Conservation (phyloP, 805 yeast genomes). For the Starmerella stigmatis region DNA sequence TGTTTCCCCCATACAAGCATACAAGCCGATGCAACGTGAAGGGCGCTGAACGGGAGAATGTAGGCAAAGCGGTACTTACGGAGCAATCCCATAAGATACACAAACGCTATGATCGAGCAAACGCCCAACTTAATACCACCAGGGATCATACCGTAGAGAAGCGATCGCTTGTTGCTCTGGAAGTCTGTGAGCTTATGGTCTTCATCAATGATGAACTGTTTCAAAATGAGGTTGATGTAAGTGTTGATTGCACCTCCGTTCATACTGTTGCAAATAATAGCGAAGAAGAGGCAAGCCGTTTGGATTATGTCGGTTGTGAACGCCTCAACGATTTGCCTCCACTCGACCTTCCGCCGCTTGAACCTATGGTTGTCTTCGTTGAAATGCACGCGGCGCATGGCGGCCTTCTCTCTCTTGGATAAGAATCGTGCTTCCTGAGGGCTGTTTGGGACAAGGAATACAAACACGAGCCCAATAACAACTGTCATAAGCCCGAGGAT, state of each 20-base stretch:
- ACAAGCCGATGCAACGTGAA: conserved; percentile 12
- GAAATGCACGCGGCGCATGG: conserved; percentile 42
- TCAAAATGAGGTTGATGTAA: conserved; percentile 39
- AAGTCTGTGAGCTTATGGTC: background rate
- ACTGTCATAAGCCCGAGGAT: conserved; percentile 51
- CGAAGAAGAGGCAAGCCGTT: background rate
- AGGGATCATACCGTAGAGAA: conserved; percentile 35
- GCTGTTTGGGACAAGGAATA: conserved; percentile 44
- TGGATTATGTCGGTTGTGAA: conserved; percentile 25
- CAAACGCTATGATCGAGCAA: conserved; percentile 4
- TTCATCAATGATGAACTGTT: conserved; percentile 36
- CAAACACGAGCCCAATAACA: conserved; percentile 39
- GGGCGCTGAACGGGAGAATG: conserved; percentile 3
- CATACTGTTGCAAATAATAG: conserved; percentile 34
- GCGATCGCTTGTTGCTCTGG: conserved; percentile 26
- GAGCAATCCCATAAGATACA: conserved; percentile 9
- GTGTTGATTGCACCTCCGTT: conserved; percentile 48
- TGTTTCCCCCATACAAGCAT: conserved; percentile 19
- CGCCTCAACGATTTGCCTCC: conserved; percentile 44
- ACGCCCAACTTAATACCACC: conserved; percentile 37
- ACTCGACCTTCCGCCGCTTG: conserved; percentile 34
- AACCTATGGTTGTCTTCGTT: conserved; percentile 46
- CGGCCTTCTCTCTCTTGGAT: conserved; percentile 38
- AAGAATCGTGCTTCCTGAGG: conserved; percentile 35
- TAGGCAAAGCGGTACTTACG: conserved; percentile 3